A percentile compares a stretch with the other conserved stretches of the same genome.
Conservation (phyloP, 345 rosid species). For the Odontarrhena argentea region DNA sequence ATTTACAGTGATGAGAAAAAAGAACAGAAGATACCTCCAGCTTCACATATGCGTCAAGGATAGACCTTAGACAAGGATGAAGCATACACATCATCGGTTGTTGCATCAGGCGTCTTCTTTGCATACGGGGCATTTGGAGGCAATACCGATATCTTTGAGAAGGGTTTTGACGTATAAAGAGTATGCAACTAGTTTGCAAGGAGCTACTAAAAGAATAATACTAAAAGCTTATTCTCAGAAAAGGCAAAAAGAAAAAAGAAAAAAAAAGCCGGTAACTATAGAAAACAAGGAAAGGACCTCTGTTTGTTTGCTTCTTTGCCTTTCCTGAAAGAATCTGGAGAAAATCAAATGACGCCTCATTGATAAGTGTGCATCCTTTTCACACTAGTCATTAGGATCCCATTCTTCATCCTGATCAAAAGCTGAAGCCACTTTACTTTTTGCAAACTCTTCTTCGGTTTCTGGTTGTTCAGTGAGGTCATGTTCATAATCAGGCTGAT, state of each 20-base stretch:
- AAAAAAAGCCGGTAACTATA: slow-evolving; percentile 32
- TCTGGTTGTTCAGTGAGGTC: slow-evolving; percentile 59
- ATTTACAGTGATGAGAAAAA: slow-evolving; percentile 41
- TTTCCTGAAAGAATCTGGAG: slow-evolving; percentile 38
- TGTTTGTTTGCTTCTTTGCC: slow-evolving; percentile 38
- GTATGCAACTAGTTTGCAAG: slow-evolving; percentile 35
- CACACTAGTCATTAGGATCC: slow-evolving; percentile 88
- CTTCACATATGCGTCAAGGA: slow-evolving; percentile 35
- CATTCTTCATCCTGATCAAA: slow-evolving; percentile 86
- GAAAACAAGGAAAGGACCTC: slow-evolving; percentile 42
- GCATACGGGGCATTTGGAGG: slow-evolving; percentile 29
- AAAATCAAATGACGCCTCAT: slow-evolving; percentile 36
- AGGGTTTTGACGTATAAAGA: slow-evolving; percentile 37
- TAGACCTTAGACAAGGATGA: slow-evolving; percentile 29
- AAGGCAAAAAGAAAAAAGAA: neutral
- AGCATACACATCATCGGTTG: slow-evolving; percentile 17
- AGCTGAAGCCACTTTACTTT: slow-evolving; percentile 49
- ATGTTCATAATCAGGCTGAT: slow-evolving; percentile 58
- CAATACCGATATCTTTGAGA: slow-evolving; percentile 37
- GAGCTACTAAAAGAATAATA: slow-evolving; percentile 52
- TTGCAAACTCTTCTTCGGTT: slow-evolving; percentile 48
- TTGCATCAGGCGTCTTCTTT: slow-evolving; percentile 19
- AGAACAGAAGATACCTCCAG: slow-evolving; percentile 39
- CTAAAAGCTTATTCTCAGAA: slow-evolving; percentile 47
- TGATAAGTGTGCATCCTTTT: slow-evolving; percentile 17